Base-by-base conservation (phyloP, 1,284 basidiomycete genomes). In the Ganoderma lingzhi region DNA sequence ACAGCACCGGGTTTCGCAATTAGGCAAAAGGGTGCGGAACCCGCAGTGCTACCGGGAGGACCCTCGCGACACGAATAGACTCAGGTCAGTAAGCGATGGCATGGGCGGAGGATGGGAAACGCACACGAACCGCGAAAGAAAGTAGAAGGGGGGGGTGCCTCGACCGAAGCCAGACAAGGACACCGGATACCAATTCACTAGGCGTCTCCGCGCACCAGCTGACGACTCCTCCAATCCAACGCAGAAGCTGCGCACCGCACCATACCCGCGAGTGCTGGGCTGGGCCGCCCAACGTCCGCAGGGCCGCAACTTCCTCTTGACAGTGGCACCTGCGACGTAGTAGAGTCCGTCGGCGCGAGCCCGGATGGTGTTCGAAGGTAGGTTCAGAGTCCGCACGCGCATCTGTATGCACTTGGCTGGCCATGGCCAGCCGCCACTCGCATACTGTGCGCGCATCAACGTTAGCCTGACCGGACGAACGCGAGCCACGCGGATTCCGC, bases 221-320 rank as follows among this genome's bases (percentile, higher is more conserved):
- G 53, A 55, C 53, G 53, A 30, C 53, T 32, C 15, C 15, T 51
- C 62, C 62, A 44, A 12, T 12, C 35, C 19, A 53, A 32, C 45
- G 8, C 6, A 30, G 30, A 32, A 55, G 64, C 64, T 60, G 58
- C 64, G 56, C 42, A 48, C 64, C 64, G 64, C 64, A 65, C 64
- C 55, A 65, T 44, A 51, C 32, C 64, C 64, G 58, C 64, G 64
- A 59, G 56, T 32, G 53, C 53, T 32, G 53, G 19, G 30, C 53
- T 55, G 1, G 42, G 30, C 32, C 55, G 60, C 19, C 39, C 60
- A 44, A 44, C 28, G 60, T 28, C 60, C 60, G 60, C 60, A 62
- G 37, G 35, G 58, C 60, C 28, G 60, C 60, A 62, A 23, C 6
- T 19, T 30, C 30, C 44, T 23, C 23, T 23, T 23, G 23, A 23